phyloP scores from a whole-genome alignment of 768 basidiomycete genomes.

The Rubroboletus satanas region DNA sequence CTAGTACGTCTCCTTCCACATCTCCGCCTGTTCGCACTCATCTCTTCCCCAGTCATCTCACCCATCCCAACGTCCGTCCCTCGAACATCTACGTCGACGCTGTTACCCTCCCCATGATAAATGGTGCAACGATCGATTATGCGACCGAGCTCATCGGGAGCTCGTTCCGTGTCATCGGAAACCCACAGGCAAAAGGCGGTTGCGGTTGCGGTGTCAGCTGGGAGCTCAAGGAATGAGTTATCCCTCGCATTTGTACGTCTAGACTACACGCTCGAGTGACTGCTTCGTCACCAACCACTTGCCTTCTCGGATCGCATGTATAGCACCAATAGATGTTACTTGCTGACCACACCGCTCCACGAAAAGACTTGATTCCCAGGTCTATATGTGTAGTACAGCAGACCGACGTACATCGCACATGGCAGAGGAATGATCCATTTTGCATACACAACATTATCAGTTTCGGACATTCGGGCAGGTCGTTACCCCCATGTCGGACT shows the following conservation, averaged over 20 bases:
- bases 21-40: background rate
- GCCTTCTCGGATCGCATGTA: background rate
- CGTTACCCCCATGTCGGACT: no score
- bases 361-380: background rate
- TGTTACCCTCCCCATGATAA: slow-evolving; percentile 77
- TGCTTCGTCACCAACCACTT: background rate
- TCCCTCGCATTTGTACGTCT: background rate
- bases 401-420: slow-evolving; percentile 21
- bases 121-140: slow-evolving; percentile 87
- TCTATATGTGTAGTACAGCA: no score
- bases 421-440: slow-evolving; percentile 25
- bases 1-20: slow-evolving; percentile 56
- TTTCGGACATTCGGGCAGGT: no score
- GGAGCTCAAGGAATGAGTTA: slow-evolving; percentile 38
- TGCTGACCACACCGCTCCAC: background rate
- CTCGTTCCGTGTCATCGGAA: slow-evolving; percentile 77
- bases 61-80: slow-evolving; percentile 65
- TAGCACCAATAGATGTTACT: background rate
- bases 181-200: slow-evolving; percentile 89
- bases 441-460: slow-evolving; percentile 11
- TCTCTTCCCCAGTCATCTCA: slow-evolving; percentile 51
- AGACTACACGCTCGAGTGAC: background rate
- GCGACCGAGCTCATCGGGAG: slow-evolving; percentile 95
- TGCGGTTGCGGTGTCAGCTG: slow-evolving; percentile 97
- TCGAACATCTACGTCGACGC: slow-evolving; percentile 83